Evolutionary conservation across 495 filamentous ascomycete genomes (phyloP).

Genomic region (Neurospora sp.): DNA sequence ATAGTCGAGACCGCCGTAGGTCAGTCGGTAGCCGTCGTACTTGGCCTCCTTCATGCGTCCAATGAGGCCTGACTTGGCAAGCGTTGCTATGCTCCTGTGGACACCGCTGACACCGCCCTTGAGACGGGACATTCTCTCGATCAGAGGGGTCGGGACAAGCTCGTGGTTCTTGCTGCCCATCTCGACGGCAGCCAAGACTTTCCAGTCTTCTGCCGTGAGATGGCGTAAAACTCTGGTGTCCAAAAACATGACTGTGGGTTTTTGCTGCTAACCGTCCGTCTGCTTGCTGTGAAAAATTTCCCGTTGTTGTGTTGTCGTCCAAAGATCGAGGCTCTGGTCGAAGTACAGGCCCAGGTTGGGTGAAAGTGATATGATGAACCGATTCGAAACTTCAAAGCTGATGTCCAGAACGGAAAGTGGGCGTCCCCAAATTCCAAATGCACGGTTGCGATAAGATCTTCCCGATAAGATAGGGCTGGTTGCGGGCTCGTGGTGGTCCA

Average conservation of each 20-base stretch:
- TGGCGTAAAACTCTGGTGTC: constrained; percentile 87
- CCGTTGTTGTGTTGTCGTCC: neutral
- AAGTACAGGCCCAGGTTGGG: neutral
- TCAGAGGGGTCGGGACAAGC: constrained; percentile 83
- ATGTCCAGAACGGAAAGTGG: constrained; percentile 1
- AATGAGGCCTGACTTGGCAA: constrained; percentile 90
- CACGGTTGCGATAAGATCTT: constrained; percentile 1
- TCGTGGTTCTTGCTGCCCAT: constrained; percentile 93
- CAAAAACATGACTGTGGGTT: constrained; percentile 38
- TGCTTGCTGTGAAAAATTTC: neutral
- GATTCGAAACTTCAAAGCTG: neutral
- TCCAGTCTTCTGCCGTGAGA: constrained; percentile 86
- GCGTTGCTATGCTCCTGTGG: constrained; percentile 74
- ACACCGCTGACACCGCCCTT: constrained; percentile 68
- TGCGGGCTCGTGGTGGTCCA: neutral
- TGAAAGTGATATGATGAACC: neutral
- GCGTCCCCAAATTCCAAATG: neutral
- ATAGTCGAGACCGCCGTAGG: constrained; percentile 95
- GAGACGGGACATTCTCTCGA: constrained; percentile 71
- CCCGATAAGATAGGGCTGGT: constrained; percentile 3
- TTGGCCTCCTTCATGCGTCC: constrained; percentile 89
- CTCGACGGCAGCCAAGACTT: constrained; percentile 87
- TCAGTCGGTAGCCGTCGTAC: constrained; percentile 96
- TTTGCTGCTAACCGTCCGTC: neutral
- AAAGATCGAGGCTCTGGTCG: neutral